Conservation (phyloP, 768 basidiomycete genomes). For the Boletus coccyginus region DNA sequence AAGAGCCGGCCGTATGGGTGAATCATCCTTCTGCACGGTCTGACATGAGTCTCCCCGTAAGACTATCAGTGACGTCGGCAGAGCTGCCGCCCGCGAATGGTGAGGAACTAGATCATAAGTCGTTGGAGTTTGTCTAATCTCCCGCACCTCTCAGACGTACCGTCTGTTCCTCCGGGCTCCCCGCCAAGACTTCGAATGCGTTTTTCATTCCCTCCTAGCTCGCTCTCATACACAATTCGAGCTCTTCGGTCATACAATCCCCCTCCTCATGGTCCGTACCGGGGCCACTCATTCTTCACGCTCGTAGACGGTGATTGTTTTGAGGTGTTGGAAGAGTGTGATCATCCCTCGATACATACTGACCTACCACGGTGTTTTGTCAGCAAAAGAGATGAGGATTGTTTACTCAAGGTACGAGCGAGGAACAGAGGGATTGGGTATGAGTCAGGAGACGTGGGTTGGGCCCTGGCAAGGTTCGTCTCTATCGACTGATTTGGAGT, state of each 20-base stretch:
- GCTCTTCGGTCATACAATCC: background rate
- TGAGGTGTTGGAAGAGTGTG: background rate
- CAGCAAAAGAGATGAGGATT: background rate
- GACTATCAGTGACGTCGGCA: background rate
- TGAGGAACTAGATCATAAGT: background rate
- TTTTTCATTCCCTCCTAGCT: background rate
- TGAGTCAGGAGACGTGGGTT: background rate
- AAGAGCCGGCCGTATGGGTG: background rate
- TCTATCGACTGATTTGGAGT: background rate
- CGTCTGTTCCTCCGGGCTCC: background rate
- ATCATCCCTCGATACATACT: background rate
- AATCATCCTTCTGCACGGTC: background rate
- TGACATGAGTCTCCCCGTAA: background rate
- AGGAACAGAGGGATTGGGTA: background rate
- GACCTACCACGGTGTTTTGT: background rate
- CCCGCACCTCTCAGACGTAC: background rate
- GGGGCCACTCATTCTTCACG: background rate
- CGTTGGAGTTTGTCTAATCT: background rate
- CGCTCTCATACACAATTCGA: background rate
- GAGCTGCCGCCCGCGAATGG: background rate
- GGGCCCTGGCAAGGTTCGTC: background rate
- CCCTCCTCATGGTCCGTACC: background rate
- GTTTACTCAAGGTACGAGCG: background rate
- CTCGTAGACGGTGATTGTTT: background rate
- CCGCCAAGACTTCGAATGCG: background rate